phyloP scores from a whole-genome alignment of 2,329 filamentous ascomycete species.

The Paraconiothyrium brasiliense region DNA sequence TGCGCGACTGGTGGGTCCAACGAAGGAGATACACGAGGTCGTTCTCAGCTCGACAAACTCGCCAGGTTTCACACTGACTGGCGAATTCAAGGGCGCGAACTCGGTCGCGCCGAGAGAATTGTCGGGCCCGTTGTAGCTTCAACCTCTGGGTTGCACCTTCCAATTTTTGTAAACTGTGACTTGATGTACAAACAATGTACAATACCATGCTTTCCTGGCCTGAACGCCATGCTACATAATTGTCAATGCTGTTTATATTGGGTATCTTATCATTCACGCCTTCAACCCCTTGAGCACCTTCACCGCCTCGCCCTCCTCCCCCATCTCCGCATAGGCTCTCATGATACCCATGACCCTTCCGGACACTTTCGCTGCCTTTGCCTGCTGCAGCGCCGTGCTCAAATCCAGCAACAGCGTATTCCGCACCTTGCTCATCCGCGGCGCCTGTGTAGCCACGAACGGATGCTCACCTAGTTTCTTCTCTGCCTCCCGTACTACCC shows the following conservation, averaged over 20 bases:
- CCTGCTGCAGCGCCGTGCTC: slow-evolving; percentile 68
- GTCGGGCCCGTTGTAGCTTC: slow-evolving; percentile 39
- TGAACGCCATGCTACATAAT: slow-evolving; percentile 50
- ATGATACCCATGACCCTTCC: slow-evolving; percentile 64
- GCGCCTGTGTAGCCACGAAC: slow-evolving; percentile 67
- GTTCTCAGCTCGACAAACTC: slow-evolving; percentile 85
- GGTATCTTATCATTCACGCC: slow-evolving; percentile 14
- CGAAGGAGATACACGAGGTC: slow-evolving; percentile 79
- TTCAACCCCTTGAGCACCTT: slow-evolving; percentile 60
- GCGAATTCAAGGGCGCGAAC: slow-evolving; percentile 70
- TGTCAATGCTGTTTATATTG: neutral
- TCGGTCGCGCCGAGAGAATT: slow-evolving; percentile 53
- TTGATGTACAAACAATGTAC: slow-evolving; percentile 46
- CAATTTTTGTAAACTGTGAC: slow-evolving; percentile 29
- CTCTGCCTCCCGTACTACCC: slow-evolving; percentile 63
- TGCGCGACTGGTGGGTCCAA: slow-evolving; percentile 67
- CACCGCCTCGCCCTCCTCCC: slow-evolving; percentile 67
- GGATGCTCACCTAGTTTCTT: slow-evolving; percentile 67
- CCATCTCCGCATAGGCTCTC: slow-evolving; percentile 69
- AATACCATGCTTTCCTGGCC: slow-evolving; percentile 31
- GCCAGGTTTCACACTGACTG: slow-evolving; percentile 87
- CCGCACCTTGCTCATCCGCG: slow-evolving; percentile 65
- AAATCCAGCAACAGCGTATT: slow-evolving; percentile 73
- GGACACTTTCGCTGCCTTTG: slow-evolving; percentile 52
- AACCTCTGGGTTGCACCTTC: neutral